Evolutionary conservation across 2,329 filamentous ascomycete species (phyloP), one percentile per base, ranked within the genome.

Genomic region (Teratosphaeria epicoccoides): DNA sequence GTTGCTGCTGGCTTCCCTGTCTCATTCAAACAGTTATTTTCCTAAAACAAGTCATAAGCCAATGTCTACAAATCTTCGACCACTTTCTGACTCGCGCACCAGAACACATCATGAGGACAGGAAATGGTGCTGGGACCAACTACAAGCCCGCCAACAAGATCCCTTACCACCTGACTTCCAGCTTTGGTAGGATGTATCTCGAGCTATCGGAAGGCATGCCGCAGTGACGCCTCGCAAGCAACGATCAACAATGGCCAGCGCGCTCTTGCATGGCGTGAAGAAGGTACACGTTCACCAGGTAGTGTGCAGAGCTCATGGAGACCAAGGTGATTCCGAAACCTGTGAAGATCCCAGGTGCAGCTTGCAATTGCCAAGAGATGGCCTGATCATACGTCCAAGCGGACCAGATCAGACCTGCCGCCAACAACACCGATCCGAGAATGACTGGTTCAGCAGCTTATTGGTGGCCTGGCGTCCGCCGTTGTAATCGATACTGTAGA

Each of bases 321-420:
- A 75, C 70, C 57, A 75, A 63, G 17, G 73, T 55, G 49, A 74
- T 67, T 22, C 72, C 62, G n/a, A 43, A 23, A 7, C 73, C 73
- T 33, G 73, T 72, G 7, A 67, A 67, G 4, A 69, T 62, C 5
- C 71, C 69, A 1, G 69, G 63, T 2, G 73, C 53, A 23, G 73
- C 68, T 53, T 73, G 71, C 10, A 70, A 68, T 67, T 69, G 72
- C 2, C 60, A 52, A 12, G 49, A 64, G 44, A 71, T 73, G 52
- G 68, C 68, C 9, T 63, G 66, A 46, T 73, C 66, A 1, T 69
- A 73, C 1, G 77, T 76, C 75, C 74, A 78, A 0, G 70, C 74
- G 53, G 78, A 78, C 74, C 73, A 76, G 56, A 78, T 76, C 20
- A 79, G 63, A 1, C 74, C 72, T 6, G 68, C 64, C 2, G 73